Conservation (phyloP, 2,329 filamentous ascomycete genomes). For the Diaporthe capsici region DNA sequence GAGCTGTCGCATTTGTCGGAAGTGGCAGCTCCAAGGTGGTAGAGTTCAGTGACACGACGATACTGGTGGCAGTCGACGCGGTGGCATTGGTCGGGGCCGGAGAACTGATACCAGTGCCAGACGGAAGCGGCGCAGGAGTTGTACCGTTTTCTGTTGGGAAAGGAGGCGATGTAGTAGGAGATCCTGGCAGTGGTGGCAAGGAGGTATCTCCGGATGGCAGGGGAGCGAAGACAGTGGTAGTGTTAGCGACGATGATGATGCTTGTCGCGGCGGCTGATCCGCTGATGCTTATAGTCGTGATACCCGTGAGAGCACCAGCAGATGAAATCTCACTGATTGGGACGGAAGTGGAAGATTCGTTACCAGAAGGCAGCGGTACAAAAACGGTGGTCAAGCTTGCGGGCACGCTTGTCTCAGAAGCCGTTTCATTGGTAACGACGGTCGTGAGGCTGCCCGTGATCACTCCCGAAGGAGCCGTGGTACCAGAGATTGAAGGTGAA, state of each 20-base stretch:
- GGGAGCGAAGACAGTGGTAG: constrained; percentile 37
- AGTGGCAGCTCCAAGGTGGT: constrained; percentile 37
- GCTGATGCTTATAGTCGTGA: constrained; percentile 37
- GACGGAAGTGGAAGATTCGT: constrained; percentile 12
- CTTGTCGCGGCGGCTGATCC: constrained; percentile 39
- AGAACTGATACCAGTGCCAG: constrained; percentile 22
- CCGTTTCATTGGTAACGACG: constrained; percentile 19
- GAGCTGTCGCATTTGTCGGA: constrained; percentile 32
- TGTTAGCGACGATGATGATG: constrained; percentile 35
- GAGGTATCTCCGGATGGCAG: constrained; percentile 8
- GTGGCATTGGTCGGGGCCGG: constrained; percentile 1
- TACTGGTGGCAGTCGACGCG: constrained; percentile 18
- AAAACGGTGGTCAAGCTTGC: constrained; percentile 28
- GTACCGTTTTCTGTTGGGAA: constrained; percentile 32
- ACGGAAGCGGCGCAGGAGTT: constrained; percentile 27
- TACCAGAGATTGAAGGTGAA: constrained; percentile 11
- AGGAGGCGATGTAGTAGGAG: constrained; percentile 12
- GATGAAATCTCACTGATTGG: constrained; percentile 16
- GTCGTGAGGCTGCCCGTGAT: constrained; percentile 31
- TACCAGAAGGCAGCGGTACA: constrained; percentile 33
- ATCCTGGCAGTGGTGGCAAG: constrained; percentile 18
- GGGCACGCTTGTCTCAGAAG: constrained; percentile 28
- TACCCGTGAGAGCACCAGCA: constrained; percentile 26
- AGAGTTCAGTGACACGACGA: constrained; percentile 34
- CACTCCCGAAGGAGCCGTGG: background rate